Evolutionary conservation across 2,329 filamentous ascomycete species (phyloP), one percentile per base, ranked within the genome.

Genomic region (Zelopaecilomyces penicillatus): DNA sequence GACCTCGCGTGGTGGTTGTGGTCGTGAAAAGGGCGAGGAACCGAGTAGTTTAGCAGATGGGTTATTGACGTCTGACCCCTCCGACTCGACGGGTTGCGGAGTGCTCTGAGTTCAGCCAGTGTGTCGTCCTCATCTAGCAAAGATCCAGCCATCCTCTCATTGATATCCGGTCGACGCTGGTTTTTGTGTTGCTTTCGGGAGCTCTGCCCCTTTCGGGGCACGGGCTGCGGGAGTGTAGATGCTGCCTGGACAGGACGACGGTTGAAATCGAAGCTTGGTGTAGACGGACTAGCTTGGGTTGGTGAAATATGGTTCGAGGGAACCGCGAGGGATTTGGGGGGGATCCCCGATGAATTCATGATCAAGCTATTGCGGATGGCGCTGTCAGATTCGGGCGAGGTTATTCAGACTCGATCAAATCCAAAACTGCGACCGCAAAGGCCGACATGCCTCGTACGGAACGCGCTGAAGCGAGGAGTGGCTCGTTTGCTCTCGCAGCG

Each of bases 11-110:
- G 67, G 41, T 70, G 64, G 52, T 72, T 64, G 44, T 74, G 68
- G 62, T 79, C 76, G 55, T 75, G 75, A 49, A 82, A 78, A 26
- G 84, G 83, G 39, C 87, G 80, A 26, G 90, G 86, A 19, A 88
- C 72, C 37, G 85, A 82, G 65, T 96, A 95, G 69, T 91, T 91
- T 75, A 98, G 86, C 46, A 98, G 70, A 65, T 98, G 93, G 35
- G 93, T 97, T 61, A 98, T 98, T 58, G 87, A 95, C 43, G 89
- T 96, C 66, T 96, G 91, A 43, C 93, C 93, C 57, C 93, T 87
- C 47, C 93, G 83, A 58, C 75, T 76, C n/a, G 71, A 73, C 9
- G 75, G 64, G 52, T 78, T 80, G 46, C 74, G 69, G 46, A 80
- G 64, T 19, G 75, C 75, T 52, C 75, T 68, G 50, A 90, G 74